These are phyloP conservation scores for Sarocladiaceae sp. DNA, from an alignment of 2,329 filamentous ascomycete species.

Conservation along the genomic window DNA sequence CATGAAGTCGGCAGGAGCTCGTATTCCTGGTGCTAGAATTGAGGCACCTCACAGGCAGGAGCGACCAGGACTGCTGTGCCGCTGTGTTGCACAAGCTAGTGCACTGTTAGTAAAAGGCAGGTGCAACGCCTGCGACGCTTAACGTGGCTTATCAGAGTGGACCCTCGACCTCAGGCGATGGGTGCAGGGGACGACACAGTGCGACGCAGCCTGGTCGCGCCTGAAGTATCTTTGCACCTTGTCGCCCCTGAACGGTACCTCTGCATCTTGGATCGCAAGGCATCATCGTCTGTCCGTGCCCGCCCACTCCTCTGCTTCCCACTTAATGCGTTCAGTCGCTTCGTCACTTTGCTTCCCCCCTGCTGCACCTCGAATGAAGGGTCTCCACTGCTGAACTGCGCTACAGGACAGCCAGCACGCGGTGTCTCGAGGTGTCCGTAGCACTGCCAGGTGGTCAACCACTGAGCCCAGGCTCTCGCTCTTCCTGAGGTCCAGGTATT, in stretches of 20 bases:
- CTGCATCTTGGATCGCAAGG: too few relatives aligned
- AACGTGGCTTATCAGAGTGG: conserved; percentile 7
- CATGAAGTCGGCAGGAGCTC: neutral
- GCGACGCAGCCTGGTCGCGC: too few relatives aligned
- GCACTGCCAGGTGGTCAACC: too few relatives aligned
- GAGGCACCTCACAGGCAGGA: neutral
- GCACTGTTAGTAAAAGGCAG: neutral
- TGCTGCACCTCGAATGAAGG: neutral
- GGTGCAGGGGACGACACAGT: too few relatives aligned
- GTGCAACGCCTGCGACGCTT: neutral
- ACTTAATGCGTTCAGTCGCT: neutral
- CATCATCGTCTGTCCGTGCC: neutral
- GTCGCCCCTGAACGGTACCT: too few relatives aligned
- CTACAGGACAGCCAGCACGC: neutral
- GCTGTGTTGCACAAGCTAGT: neutral
- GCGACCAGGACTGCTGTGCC: conserved; percentile 2
- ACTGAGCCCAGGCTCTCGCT: neutral
- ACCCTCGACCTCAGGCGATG: too few relatives aligned
- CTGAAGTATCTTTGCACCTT: neutral
- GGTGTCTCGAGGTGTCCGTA: too few relatives aligned
- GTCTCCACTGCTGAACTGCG: conserved; percentile 2
- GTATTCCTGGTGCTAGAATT: neutral
- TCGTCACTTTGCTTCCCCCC: too few relatives aligned
- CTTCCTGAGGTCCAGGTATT: too few relatives aligned
- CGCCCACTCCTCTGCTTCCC: neutral